These are phyloP conservation scores for Aspergillus piperis DNA, from an alignment of 2,329 filamentous ascomycete species.

Conservation along the genomic window DNA sequence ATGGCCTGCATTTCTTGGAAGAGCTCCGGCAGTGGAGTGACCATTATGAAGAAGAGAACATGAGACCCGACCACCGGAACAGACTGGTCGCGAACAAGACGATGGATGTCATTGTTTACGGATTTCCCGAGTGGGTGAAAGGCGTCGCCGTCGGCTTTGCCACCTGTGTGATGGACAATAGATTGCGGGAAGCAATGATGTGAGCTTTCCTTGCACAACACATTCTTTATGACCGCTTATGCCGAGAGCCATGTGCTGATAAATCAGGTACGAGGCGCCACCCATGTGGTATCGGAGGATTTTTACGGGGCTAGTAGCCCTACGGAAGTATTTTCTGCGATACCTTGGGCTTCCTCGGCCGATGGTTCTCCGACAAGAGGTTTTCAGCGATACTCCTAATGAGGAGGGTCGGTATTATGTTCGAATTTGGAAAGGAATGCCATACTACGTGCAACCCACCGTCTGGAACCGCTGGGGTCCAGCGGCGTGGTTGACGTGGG, in stretches of 20 bases:
- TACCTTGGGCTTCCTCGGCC: constrained; percentile 62
- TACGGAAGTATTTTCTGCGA: constrained; percentile 58
- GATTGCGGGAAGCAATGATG: constrained; percentile 66
- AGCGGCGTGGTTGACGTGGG: constrained; percentile 46
- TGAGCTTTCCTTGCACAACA: constrained; percentile 35
- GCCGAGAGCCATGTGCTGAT: background rate
- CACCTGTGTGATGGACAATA: constrained; percentile 62
- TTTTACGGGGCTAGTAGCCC: constrained; percentile 50
- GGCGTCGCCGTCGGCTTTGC: constrained; percentile 53
- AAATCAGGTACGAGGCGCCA: constrained; percentile 18
- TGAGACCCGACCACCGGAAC: constrained; percentile 57
- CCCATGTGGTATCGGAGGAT: constrained; percentile 23
- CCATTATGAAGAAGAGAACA: constrained; percentile 59
- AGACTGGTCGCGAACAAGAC: constrained; percentile 59
- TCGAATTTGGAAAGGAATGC: constrained; percentile 59
- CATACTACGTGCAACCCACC: constrained; percentile 64
- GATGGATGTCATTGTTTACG: constrained; percentile 61
- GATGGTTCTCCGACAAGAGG: constrained; percentile 39
- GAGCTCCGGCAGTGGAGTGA: constrained; percentile 53
- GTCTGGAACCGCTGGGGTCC: constrained; percentile 65
- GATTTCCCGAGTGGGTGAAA: constrained; percentile 50
- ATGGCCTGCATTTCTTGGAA: constrained; percentile 55
- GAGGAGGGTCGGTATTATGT: constrained; percentile 56
- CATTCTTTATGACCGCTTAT: background rate
- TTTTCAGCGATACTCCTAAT: constrained; percentile 53